These are phyloP conservation scores for Gaeumannomyces sp. DNA, from an alignment of 2,329 filamentous ascomycete species.

Conservation along the genomic window DNA sequence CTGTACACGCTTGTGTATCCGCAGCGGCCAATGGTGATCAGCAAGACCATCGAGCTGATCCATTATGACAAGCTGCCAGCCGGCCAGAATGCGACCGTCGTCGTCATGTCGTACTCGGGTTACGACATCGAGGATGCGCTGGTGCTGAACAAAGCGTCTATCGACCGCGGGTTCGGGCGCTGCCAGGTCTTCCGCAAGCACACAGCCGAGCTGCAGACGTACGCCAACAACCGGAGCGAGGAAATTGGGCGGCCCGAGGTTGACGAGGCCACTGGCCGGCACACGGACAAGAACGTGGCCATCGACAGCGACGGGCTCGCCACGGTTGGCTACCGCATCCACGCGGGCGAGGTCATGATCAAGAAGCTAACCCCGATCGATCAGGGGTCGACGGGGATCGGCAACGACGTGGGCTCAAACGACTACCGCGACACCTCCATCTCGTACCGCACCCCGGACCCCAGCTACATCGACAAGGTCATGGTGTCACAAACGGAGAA, in stretches of 20 bases:
- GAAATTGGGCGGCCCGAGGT: conserved; percentile 57
- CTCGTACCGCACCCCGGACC: conserved; percentile 78
- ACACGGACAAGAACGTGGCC: conserved; percentile 62
- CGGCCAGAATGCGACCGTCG: conserved; percentile 93
- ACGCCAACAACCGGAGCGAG: conserved; percentile 70
- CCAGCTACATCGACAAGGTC: conserved; percentile 90
- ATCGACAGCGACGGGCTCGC: conserved; percentile 86
- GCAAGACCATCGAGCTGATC: conserved; percentile 90
- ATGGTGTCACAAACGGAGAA: conserved; percentile 86
- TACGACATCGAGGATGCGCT: conserved; percentile 99
- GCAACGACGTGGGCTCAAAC: conserved; percentile 56
- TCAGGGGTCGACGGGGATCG: conserved; percentile 65
- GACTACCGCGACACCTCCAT: conserved; percentile 63
- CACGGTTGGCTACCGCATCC: conserved; percentile 74
- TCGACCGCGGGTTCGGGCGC: conserved; percentile 89
- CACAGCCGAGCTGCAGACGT: conserved; percentile 77
- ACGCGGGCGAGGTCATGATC: conserved; percentile 77
- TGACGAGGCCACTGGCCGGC: conserved; percentile 55
- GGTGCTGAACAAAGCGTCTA: conserved; percentile 91
- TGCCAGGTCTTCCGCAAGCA: conserved; percentile 99
- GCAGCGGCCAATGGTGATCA: conserved; percentile 95
- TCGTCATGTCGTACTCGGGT: conserved; percentile 98
- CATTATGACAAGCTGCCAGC: conserved; percentile 97
- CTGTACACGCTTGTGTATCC: conserved; percentile 97
- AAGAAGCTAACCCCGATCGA: conserved; percentile 85